Conservation (phyloP, 1,284 basidiomycete genomes). For the Inonotus obliquus region DNA sequence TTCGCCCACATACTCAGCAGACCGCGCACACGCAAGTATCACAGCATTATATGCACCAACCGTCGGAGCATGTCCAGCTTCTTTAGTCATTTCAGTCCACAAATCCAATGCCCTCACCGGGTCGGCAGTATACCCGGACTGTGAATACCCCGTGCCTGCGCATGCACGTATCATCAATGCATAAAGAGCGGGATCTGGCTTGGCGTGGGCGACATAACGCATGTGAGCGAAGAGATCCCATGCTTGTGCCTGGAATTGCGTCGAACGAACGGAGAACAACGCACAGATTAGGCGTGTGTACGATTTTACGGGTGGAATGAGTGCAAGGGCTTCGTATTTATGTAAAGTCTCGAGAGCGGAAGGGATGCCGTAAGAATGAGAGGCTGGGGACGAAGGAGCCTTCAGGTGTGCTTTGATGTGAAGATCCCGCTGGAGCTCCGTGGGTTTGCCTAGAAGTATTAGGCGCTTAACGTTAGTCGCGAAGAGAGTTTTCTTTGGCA, state of each 20-base stretch:
- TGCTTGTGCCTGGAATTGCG: slow-evolving; percentile 63
- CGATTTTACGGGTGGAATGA: slow-evolving; percentile 56
- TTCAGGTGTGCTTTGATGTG: slow-evolving; percentile 60
- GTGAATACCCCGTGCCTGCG: slow-evolving; percentile 44
- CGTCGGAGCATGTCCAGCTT: slow-evolving; percentile 59
- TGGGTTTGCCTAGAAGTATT: slow-evolving; percentile 36
- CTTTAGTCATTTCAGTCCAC: slow-evolving; percentile 85
- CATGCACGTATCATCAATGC: slow-evolving; percentile 88
- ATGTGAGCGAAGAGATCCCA: slow-evolving; percentile 96
- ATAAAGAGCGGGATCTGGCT: slow-evolving; percentile 73
- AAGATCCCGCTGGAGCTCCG: slow-evolving; percentile 56
- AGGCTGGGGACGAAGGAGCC: slow-evolving; percentile 27
- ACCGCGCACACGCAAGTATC: slow-evolving; percentile 71
- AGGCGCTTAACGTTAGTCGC: not conserved
- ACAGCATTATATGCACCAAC: slow-evolving; percentile 75
- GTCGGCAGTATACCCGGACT: slow-evolving; percentile 50
- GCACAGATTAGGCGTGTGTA: slow-evolving; percentile 60
- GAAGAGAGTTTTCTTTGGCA: not conserved
- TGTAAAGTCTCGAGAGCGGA: slow-evolving; percentile 59
- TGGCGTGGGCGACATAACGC: slow-evolving; percentile 89
- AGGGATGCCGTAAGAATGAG: slow-evolving; percentile 42
- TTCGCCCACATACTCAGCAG: slow-evolving; percentile 65
- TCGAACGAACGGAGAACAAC: slow-evolving; percentile 49
- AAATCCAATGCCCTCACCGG: slow-evolving; percentile 91
- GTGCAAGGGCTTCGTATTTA: slow-evolving; percentile 53